Conservation (phyloP, 2,329 filamentous ascomycete species). For the Juglanconis sp. region DNA sequence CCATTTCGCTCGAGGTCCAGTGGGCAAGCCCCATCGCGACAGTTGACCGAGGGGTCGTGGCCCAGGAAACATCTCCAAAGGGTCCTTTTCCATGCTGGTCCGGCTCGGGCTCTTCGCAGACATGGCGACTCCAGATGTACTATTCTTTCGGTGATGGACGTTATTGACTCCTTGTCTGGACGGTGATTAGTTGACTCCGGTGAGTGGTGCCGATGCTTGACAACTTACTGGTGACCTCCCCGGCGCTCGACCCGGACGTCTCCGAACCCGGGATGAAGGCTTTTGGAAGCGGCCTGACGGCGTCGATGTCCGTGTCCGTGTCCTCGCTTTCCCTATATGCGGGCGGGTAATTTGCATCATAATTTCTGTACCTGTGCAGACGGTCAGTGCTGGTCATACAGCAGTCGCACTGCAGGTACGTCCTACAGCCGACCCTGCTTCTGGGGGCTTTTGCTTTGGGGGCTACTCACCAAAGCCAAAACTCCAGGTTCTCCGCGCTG, state of each 20-base stretch:
- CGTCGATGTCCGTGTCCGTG: background rate
- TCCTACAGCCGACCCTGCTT: background rate
- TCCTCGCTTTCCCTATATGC: conserved; percentile 3
- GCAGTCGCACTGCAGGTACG: no score
- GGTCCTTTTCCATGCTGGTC: conserved; percentile 3
- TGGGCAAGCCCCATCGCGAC: background rate
- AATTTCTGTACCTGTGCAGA: conserved; percentile 40
- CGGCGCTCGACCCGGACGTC: background rate
- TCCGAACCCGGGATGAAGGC: background rate
- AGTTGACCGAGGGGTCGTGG: background rate
- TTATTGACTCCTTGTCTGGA: conserved; percentile 12
- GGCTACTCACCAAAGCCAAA: conserved; percentile 43
- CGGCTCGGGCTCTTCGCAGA: background rate
- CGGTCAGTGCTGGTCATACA: conserved; percentile 2
- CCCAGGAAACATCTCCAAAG: background rate
- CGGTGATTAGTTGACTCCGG: background rate
- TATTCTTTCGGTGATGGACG: conserved; percentile 15
- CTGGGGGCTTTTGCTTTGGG: background rate
- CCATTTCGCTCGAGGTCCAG: background rate
- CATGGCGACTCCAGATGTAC: conserved; percentile 16
- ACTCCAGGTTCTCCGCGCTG: conserved; percentile 47
- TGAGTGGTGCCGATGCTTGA: background rate
- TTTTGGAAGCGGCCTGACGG: background rate
- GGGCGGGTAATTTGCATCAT: conserved; percentile 32
- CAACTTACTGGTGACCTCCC: background rate